Evolutionary conservation across 345 rosid species (phyloP).

Genomic region (Mercurialis annua): DNA sequence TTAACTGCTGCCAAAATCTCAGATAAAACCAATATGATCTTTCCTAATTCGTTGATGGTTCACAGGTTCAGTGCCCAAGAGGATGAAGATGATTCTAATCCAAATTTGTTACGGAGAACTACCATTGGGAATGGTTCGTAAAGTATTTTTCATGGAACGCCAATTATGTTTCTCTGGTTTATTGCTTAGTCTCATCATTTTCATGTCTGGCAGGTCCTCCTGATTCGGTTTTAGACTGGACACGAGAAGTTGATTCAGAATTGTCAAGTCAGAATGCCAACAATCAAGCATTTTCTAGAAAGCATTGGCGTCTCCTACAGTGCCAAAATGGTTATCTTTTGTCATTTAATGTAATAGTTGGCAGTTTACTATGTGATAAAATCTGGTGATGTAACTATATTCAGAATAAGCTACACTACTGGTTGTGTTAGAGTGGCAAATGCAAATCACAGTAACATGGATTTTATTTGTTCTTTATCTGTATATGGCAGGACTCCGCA

Average conservation of each 20-base stretch:
- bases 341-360: constrained; percentile 10
- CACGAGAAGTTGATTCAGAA: constrained; percentile 71
- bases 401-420: background rate
- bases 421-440: constrained; percentile 9
- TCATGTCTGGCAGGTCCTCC: constrained; percentile 68
- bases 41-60: constrained; percentile 5
- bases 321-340: constrained; percentile 83
- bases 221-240: constrained; percentile 84
- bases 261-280: constrained; percentile 63
- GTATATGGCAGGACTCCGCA: constrained; percentile 80
- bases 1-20: background rate
- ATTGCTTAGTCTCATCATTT: constrained; percentile 24
- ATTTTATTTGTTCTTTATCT: constrained; percentile 5
- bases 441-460: constrained; percentile 5
- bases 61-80: constrained; percentile 82
- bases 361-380: constrained; percentile 17
- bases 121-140: constrained; percentile 92
- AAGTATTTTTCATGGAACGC: constrained; percentile 7
- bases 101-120: constrained; percentile 66
- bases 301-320: constrained; percentile 99
- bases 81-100: constrained; percentile 71
- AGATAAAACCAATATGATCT: background rate
- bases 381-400: background rate
- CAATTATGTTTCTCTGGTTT: constrained; percentile 21
- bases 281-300: constrained; percentile 91